Evolutionary conservation across 164 flowering plant genomes (phyloP).

Genomic region (Stephania japonica): DNA sequence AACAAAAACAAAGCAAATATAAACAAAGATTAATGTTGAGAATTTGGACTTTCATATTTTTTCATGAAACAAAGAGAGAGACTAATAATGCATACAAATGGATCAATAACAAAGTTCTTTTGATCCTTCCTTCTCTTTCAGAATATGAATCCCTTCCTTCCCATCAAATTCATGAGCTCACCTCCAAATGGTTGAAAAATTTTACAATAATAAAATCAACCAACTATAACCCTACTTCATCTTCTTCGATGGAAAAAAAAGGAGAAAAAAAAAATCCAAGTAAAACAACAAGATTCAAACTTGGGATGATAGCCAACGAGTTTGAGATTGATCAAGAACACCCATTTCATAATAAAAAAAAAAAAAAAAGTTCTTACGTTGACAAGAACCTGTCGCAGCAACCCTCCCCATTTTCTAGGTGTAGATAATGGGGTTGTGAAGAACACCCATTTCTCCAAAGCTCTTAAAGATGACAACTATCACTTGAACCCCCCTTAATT

Average conservation of each 20-base stretch:
- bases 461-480: constrained; percentile 1
- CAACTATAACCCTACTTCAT: not conserved
- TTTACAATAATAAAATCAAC: not conserved
- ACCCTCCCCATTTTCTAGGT: no score
- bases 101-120: not conserved
- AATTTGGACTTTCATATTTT: constrained; percentile 1
- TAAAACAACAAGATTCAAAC: constrained; percentile 3
- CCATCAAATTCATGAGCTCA: not conserved
- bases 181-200: not conserved
- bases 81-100: constrained; percentile 6
- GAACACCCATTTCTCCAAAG: constrained; percentile 15
- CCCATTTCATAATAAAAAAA: constrained; percentile 18
- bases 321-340: constrained; percentile 16
- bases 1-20: not conserved
- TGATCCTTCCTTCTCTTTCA: not conserved
- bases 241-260: not conserved
- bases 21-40: not conserved
- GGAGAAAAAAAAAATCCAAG: not conserved
- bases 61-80: constrained; percentile 1
- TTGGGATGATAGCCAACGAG: constrained; percentile 5
- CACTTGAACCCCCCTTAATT: not conserved
- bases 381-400: no score
- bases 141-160: not conserved
- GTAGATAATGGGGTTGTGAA: not conserved
- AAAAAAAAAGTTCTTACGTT: no score